These are phyloP conservation scores for Diatrype stigma DNA, from an alignment of 2,329 filamentous ascomycete species.

Conservation along the genomic window DNA sequence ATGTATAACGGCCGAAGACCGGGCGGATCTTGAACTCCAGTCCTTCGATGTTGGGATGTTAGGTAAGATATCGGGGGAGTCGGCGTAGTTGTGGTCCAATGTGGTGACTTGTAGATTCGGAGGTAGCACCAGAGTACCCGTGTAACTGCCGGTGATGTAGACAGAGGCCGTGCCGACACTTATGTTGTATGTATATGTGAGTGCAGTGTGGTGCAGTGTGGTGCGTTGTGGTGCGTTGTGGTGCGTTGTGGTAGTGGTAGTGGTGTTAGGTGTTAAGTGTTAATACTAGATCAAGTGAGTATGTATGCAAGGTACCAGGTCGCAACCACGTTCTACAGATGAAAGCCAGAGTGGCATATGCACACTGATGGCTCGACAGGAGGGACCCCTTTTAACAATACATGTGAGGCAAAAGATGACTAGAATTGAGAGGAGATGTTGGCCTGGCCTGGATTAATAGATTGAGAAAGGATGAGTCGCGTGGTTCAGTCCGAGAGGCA, in stretches of 20 bases:
- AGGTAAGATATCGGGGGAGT: constrained; percentile 10
- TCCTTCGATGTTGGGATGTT: constrained; percentile 5
- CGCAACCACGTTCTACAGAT: constrained; percentile 23
- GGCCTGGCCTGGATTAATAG: constrained; percentile 9
- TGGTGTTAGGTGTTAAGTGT: neutral
- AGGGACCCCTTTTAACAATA: constrained; percentile 20
- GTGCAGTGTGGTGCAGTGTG: neutral
- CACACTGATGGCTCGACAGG: constrained; percentile 10
- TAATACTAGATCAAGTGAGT: constrained; percentile 1
- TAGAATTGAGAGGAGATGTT: constrained; percentile 9
- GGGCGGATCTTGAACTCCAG: too few species aligned
- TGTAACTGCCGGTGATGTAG: too few species aligned
- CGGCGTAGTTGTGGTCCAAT: constrained; percentile 5
- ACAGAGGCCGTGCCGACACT: neutral
- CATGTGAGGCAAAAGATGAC: constrained; percentile 16
- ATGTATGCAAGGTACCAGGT: constrained; percentile 32
- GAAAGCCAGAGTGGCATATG: constrained; percentile 15
- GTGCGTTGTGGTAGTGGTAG: too few species aligned
- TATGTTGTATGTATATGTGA: neutral
- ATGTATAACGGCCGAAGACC: too few species aligned
- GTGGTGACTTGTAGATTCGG: neutral
- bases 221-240: too few species aligned
- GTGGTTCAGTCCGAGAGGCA: constrained; percentile 12
- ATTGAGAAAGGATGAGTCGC: constrained; percentile 21
- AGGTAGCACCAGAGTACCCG: too few species aligned